Conservation (phyloP, 495 filamentous ascomycete species). For the Penicillium dipodomyicola region DNA sequence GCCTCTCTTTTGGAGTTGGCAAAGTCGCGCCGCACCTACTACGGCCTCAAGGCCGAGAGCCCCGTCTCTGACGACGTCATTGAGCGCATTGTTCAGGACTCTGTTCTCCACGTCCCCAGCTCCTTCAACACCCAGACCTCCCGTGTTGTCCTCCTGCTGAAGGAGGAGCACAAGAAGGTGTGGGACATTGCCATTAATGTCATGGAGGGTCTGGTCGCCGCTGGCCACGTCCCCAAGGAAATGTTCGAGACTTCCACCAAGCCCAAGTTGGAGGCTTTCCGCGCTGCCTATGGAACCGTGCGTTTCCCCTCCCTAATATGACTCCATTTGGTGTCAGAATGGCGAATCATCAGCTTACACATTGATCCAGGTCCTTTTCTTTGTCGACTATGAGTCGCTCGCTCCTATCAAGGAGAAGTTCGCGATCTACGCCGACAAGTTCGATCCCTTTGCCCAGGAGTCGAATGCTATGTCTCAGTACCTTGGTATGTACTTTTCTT, state of each 20-base stretch:
- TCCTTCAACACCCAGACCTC: constrained; percentile 56
- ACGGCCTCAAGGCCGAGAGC: constrained; percentile 46
- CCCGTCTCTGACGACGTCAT: constrained; percentile 43
- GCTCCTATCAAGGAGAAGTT: constrained; percentile 43
- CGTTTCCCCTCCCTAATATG: constrained; percentile 8
- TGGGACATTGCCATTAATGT: constrained; percentile 49
- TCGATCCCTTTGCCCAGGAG: constrained; percentile 49
- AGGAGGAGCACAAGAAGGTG: constrained; percentile 52
- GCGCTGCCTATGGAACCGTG: constrained; percentile 51
- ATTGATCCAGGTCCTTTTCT: constrained; percentile 45
- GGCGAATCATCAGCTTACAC: background rate
- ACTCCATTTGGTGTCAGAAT: background rate
- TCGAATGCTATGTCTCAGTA: constrained; percentile 54
- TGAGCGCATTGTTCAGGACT: constrained; percentile 39
- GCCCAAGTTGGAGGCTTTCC: constrained; percentile 43
- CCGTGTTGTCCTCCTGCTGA: constrained; percentile 46
- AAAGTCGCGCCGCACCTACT: constrained; percentile 47
- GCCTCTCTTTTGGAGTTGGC: constrained; percentile 40
- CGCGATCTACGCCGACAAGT: constrained; percentile 48
- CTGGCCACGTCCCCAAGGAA: constrained; percentile 36
- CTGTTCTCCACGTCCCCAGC: constrained; percentile 48
- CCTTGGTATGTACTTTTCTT: constrained; percentile 29
- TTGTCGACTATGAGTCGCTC: constrained; percentile 44
- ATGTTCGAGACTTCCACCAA: constrained; percentile 43
- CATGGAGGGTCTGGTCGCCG: constrained; percentile 43